Evolutionary conservation across 208 protist species (phyloP), one percentile per base, ranked within the genome.

Genomic region (Acanthamoeba sp.): DNA sequence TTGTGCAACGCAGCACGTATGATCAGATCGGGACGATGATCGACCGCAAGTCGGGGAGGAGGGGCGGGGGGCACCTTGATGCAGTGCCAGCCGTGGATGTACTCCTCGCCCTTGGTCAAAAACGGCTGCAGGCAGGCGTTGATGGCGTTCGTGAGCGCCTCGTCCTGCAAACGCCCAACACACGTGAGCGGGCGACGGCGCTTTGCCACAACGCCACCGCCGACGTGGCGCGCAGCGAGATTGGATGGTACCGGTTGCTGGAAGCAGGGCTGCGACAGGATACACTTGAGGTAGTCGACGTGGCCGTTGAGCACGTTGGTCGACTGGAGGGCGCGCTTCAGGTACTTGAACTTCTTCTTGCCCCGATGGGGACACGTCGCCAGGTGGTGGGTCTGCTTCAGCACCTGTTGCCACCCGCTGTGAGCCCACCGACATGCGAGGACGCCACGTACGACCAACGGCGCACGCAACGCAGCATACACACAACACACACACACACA

Each of bases 51-150:
- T n/a, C n/a, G n/a, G n/a, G n/a, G n/a, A n/a, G n/a, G n/a, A n/a
- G n/a, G n/a, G n/a, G n/a, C n/a, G n/a, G n/a, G n/a, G n/a, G n/a
- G n/a, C n/a, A 78, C 42, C 40, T 93, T 93, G 88, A 18, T 93
- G 88, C 52, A 80, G 6, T 40, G 55, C 88, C 88, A 93, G 27
- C 88, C 88, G 14, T 78, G 88, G 29, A 93, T 50, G 57, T 71
- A 91, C 5, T 69, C 84, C 52, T 91, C 84, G 29, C 84, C 84
- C 40, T 62, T 69, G 36, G 14, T 16, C 20, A 91, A 3, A 32
- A 34, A 50, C 10, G 36, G 36, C 40, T 62, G 10, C 52, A 62
- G 57, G 55, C 84, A 91, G 32, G 42, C 16, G 57, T 91, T 69
- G 57, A 91, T 91, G 18, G 84, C 84, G 3, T 91, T 32, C 10